These are phyloP conservation scores for Macadamia tetraphylla DNA, from an alignment of 164 flowering plant species.

Conservation along the genomic window DNA sequence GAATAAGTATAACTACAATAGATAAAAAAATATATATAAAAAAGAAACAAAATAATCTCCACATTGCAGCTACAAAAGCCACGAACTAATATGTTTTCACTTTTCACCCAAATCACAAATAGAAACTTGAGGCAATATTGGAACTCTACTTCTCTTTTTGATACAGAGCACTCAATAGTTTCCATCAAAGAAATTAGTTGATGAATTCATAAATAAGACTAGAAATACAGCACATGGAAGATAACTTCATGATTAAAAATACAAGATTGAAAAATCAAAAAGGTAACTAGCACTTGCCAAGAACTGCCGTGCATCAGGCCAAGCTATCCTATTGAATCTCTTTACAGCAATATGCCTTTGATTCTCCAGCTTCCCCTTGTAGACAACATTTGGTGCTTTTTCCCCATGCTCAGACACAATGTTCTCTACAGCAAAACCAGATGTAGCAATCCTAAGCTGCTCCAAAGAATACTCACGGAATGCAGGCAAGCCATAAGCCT, in stretches of 20 bases:
- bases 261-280: not conserved
- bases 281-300: conserved; percentile 32
- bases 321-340: conserved; percentile 75
- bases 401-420: conserved; percentile 60
- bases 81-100: too few relatives aligned
- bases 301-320: conserved; percentile 91
- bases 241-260: not conserved
- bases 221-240: not conserved
- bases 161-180: not conserved
- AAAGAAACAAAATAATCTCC: too few relatives aligned
- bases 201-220: not conserved
- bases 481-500: conserved; percentile 15
- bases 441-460: conserved; percentile 34
- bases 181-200: too few relatives aligned
- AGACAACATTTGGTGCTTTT: conserved; percentile 53
- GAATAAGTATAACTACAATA: too few relatives aligned
- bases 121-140: not conserved
- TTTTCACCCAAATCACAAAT: too few relatives aligned
- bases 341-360: conserved; percentile 80
- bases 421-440: conserved; percentile 35
- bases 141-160: not conserved
- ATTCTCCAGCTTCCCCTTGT: conserved; percentile 46
- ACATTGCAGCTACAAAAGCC: too few relatives aligned
- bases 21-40: too few relatives aligned
- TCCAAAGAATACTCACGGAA: conserved; percentile 36